These are phyloP conservation scores for Pulveroboletus sp. DNA, from an alignment of 768 basidiomycete genomes.

Conservation along the genomic window DNA sequence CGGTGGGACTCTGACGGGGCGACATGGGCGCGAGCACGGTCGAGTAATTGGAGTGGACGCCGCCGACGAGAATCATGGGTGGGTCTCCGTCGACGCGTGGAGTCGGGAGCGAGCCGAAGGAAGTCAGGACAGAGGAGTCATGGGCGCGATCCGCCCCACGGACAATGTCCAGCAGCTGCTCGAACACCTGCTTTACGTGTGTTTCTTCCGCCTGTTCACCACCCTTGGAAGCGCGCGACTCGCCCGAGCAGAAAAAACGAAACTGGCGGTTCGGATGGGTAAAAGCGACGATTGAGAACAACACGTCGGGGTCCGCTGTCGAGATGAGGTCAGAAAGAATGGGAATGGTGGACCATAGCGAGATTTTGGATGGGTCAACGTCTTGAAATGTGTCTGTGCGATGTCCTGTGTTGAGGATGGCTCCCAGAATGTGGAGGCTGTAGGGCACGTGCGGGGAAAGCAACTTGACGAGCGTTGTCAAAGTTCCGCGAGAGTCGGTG, in stretches of 20 bases:
- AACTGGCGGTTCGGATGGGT: slow-evolving; percentile 12
- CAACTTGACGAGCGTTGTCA: slow-evolving; percentile 7
- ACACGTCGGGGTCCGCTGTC: background rate
- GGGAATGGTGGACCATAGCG: slow-evolving; percentile 19
- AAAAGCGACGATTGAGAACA: slow-evolving; percentile 20
- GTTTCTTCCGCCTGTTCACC: slow-evolving; percentile 3
- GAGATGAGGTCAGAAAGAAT: background rate
- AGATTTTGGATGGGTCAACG: slow-evolving; percentile 14
- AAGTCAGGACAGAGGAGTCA: background rate
- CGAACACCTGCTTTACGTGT: slow-evolving; percentile 17
- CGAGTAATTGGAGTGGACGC: slow-evolving; percentile 9
- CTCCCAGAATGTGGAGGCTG: slow-evolving; percentile 18
- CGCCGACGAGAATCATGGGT: slow-evolving; percentile 8
- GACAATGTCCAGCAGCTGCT: slow-evolving; percentile 5
- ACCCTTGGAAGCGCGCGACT: background rate
- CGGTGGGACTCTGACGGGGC: background rate
- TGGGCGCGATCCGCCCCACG: no score
- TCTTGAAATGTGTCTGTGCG: slow-evolving; percentile 8
- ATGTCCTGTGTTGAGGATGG: slow-evolving; percentile 16
- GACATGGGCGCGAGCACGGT: slow-evolving; percentile 7
- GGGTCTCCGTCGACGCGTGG: slow-evolving; percentile 5
- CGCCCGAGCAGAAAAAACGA: slow-evolving; percentile 17
- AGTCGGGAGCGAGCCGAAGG: background rate
- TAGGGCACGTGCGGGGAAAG: slow-evolving; percentile 12
- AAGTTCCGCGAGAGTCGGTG: background rate